Evolutionary conservation across 805 yeast genomes (phyloP).

Genomic region (Candida adriatica): DNA sequence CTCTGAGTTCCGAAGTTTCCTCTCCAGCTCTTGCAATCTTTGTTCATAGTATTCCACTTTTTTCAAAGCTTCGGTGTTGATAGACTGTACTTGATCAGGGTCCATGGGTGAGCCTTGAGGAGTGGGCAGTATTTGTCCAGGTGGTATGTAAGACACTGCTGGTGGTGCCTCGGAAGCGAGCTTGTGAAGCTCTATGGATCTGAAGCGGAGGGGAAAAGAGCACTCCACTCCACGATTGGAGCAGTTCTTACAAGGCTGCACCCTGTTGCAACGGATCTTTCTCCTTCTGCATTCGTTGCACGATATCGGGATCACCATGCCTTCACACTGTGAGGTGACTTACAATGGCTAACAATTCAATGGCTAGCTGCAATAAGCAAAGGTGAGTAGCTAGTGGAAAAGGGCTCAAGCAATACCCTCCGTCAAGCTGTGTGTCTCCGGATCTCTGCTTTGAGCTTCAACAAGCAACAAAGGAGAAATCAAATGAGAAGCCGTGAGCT

Average conservation of each 20-base stretch:
- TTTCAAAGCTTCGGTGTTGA: conserved; percentile 1
- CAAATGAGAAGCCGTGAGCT: no score
- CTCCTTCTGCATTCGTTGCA: conserved; percentile 23
- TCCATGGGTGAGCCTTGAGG: neutral
- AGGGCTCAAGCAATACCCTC: no score
- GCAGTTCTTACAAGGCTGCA: conserved; percentile 17
- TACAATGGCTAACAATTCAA: no score
- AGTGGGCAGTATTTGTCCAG: no score
- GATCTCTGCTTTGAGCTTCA: no score
- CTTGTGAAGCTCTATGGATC: conserved; percentile 18
- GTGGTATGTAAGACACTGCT: no score
- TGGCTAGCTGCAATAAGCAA: no score
- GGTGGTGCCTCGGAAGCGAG: conserved; percentile 3
- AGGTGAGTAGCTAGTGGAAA: no score
- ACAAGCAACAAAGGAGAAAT: no score
- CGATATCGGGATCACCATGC: conserved; percentile 18
- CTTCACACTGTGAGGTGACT: no score
- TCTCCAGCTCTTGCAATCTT: conserved; percentile 16
- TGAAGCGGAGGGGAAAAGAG: conserved; percentile 18
- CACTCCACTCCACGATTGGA: conserved; percentile 9
- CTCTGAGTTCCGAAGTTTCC: conserved; percentile 11
- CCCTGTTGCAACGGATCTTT: conserved; percentile 20
- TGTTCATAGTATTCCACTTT: conserved; percentile 4
- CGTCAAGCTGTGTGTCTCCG: no score
- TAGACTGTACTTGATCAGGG: neutral